Evolutionary conservation across 2,329 filamentous ascomycete genomes (phyloP).

Genomic region (Penicillium oxalicum): DNA sequence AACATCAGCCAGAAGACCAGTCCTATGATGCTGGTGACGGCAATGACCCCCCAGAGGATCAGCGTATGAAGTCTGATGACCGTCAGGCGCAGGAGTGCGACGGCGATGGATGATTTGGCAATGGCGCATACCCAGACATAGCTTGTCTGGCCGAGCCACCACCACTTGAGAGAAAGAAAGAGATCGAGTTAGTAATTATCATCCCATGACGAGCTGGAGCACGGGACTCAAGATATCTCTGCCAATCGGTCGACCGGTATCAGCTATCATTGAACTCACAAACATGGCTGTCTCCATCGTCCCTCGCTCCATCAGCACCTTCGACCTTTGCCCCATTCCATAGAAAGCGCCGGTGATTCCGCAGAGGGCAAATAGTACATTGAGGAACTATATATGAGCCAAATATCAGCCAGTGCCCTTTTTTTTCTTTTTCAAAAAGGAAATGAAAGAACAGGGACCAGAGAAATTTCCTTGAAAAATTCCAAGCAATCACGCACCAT

Average conservation of each 20-base stretch:
- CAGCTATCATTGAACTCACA: constrained; percentile 20
- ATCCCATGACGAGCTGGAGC: background rate
- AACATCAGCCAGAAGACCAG: constrained; percentile 47
- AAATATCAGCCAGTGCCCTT: background rate
- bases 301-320: constrained; percentile 9
- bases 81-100: constrained; percentile 51
- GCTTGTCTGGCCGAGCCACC: constrained; percentile 53
- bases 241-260: background rate
- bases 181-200: background rate
- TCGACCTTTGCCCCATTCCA: constrained; percentile 26
- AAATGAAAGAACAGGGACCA: too few species aligned
- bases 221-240: too few species aligned
- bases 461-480: background rate
- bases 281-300: constrained; percentile 30
- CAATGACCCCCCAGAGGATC: constrained; percentile 36
- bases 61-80: constrained; percentile 17
- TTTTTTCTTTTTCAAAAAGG: background rate
- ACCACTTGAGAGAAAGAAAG: constrained; percentile 28
- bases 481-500: constrained; percentile 22
- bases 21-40: constrained; percentile 42
- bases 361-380: constrained; percentile 33
- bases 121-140: constrained; percentile 47
- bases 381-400: constrained; percentile 18
- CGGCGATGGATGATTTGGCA: constrained; percentile 48
- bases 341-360: constrained; percentile 31